phyloP scores from a whole-genome alignment of 2,329 filamentous ascomycete genomes.

The Alternaria angustiovoidea region DNA sequence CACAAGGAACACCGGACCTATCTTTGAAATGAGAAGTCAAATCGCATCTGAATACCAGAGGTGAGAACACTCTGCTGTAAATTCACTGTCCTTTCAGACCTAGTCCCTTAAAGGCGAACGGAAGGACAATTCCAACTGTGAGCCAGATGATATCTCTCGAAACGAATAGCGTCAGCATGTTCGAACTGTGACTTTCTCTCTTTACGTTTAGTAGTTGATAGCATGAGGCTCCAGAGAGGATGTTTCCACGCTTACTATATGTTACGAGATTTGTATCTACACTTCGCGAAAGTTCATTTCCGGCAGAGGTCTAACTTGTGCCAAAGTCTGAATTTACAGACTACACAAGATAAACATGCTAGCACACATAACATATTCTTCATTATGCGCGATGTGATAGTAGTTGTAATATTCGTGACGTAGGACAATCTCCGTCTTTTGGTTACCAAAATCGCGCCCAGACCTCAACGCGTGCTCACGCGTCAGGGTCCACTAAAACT shows the following conservation, averaged over 20 bases:
- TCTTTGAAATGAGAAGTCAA: too few species aligned
- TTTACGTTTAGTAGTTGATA: background rate
- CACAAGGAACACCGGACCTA: background rate
- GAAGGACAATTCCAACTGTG: background rate
- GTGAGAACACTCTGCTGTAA: background rate
- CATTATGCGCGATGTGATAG: background rate
- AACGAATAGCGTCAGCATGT: background rate
- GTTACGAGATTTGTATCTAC: background rate
- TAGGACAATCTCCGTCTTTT: background rate
- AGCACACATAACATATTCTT: too few species aligned
- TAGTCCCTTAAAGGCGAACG: background rate
- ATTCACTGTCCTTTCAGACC: background rate
- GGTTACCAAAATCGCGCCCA: conserved; percentile 15
- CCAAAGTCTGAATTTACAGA: background rate
- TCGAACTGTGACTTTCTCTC: too few species aligned
- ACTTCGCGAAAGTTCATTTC: background rate
- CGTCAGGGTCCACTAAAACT: conserved; percentile 35
- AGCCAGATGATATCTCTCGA: background rate
- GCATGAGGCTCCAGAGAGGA: background rate
- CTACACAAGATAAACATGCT: background rate
- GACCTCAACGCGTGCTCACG: conserved; percentile 40
- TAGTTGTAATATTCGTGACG: background rate
- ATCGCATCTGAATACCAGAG: background rate
- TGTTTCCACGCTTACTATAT: background rate
- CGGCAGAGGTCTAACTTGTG: background rate